Base-by-base conservation (phyloP, 108 stramenopile genomes). In the Fragilaria radians region DNA sequence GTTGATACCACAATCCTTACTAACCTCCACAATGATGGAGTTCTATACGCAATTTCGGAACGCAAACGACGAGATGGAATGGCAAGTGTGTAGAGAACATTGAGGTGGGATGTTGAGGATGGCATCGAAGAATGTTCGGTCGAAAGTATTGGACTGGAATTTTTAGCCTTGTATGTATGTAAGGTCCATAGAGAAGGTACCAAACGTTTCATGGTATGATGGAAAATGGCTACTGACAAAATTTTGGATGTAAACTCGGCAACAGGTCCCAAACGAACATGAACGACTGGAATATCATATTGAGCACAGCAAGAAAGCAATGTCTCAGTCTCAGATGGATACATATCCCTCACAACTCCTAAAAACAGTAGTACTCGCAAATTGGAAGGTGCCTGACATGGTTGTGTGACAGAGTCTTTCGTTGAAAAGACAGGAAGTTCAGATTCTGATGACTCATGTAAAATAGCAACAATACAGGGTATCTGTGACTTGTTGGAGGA, bases 291-390 rank as follows among this genome's bases (percentile, higher is more conserved):
- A 36, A 83, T 65, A 0, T 27, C 24, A n/a, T 50, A 28, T 27
- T 28, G 9, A 1, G 52, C 5, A 51, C 88, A 90, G 0, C 76
- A 67, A 29, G 32, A 28, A 27, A 65, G 61, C 32, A 86, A 68
- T 26, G 68, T 59, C 7, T 57, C n/a, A 46, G 82, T 70, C 61
- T 88, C 85, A 3, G 51, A 19, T 17, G 61, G 5, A 14, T 71
- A 72, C 85, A 86, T 90, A 52, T 90, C 88, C 1, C 85, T 55
- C 1, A 90, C 85, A 32, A 83, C 88, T 11, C 88, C 85, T 21
- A 86, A 63, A 59, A 90, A 90, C 4, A 89, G 22, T 48, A 71
- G 69, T 4, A 80, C 51, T 28, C 63, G 63, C 21, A 52, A 55
- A 24, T 31, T 48, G 48, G 28, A 17, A 25, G 31, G 46, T 23